phyloP scores from a whole-genome alignment of 2,329 filamentous ascomycete species.

The Grosmannia clavigera region DNA sequence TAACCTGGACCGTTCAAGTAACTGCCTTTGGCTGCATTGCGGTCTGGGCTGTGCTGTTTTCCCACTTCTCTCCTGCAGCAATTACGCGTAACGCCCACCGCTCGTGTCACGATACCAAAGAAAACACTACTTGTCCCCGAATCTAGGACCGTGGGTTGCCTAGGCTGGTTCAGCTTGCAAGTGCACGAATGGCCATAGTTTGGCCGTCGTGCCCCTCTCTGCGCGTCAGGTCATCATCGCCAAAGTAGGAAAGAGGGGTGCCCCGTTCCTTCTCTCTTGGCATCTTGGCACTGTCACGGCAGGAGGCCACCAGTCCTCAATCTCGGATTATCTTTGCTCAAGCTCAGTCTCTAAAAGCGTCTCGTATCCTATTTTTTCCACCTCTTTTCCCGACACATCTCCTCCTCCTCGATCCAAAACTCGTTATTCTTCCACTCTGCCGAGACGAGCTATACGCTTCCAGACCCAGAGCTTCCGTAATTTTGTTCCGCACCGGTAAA shows the following conservation, averaged over 20 bases:
- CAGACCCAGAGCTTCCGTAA: background rate
- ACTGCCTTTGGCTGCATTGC: no score
- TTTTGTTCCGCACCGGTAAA: background rate
- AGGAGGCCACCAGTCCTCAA: background rate
- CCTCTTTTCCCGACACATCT: background rate
- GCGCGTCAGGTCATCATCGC: constrained; percentile 1
- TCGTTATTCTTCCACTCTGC: background rate
- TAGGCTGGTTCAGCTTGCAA: background rate
- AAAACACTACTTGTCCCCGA: background rate
- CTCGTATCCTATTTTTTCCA: background rate
- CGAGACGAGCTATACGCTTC: background rate
- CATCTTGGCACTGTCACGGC: constrained; percentile 10
- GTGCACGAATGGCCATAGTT: background rate
- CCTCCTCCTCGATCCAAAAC: background rate
- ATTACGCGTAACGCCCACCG: background rate
- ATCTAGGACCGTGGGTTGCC: background rate
- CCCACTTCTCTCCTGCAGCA: background rate
- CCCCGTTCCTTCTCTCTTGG: constrained; percentile 10
- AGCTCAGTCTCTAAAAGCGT: background rate
- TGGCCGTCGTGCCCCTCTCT: background rate
- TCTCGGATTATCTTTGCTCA: background rate
- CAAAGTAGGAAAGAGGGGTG: constrained; percentile 10
- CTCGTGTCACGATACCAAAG: constrained; percentile 9
- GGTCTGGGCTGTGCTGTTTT: background rate
- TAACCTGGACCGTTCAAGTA: no score